Evolutionary conservation across 73 alveolate species (phyloP).

Genomic region (Symbiodinium natans): DNA sequence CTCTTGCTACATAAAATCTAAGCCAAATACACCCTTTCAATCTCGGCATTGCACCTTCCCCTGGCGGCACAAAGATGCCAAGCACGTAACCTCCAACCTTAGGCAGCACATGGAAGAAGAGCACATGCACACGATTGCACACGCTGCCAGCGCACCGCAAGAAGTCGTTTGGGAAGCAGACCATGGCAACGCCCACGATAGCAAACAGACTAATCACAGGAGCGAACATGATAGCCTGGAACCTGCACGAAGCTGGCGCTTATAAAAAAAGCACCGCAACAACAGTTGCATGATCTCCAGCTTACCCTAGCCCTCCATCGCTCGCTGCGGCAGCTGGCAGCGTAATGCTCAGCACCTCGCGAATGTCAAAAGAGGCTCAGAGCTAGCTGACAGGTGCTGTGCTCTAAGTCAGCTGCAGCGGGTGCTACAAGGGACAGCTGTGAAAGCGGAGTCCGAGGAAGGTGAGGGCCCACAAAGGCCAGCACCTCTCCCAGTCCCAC

Average conservation of each 20-base stretch:
- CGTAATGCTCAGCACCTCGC: constrained; percentile 22
- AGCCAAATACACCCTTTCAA: too few species aligned
- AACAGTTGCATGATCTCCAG: background rate
- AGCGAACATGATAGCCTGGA: constrained; percentile 57
- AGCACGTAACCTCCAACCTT: constrained; percentile 59
- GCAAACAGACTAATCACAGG: constrained; percentile 69
- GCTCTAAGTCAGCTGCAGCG: background rate
- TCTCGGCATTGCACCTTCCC: too few species aligned
- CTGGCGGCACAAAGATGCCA: constrained; percentile 79
- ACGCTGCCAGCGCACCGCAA: background rate
- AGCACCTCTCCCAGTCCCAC: too few species aligned
- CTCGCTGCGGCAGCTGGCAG: constrained; percentile 20
- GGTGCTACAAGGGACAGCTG: background rate
- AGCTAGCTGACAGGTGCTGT: background rate
- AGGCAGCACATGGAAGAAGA: background rate
- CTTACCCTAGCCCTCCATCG: constrained; percentile 46
- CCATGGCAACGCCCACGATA: constrained; percentile 74
- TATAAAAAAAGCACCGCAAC: background rate
- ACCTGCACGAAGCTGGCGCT: background rate
- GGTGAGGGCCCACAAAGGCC: constrained; percentile 3
- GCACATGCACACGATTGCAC: background rate
- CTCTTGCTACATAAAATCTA: too few species aligned
- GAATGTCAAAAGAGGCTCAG: background rate
- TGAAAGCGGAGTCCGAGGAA: background rate
- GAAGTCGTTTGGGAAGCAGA: background rate